Evolutionary conservation across 805 yeast genomes (phyloP).

Genomic region (Yarrowia sp.): DNA sequence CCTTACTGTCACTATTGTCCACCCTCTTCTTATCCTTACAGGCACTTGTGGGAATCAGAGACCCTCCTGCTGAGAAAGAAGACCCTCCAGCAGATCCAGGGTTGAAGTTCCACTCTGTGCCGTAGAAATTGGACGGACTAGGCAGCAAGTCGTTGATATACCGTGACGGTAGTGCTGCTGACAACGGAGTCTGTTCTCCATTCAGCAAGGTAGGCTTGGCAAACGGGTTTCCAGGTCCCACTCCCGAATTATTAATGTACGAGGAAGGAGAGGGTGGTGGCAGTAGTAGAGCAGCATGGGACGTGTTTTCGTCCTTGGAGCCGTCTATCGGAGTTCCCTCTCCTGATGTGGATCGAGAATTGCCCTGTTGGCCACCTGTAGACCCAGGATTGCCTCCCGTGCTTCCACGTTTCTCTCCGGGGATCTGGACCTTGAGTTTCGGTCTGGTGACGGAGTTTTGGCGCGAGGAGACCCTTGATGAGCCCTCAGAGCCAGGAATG

Average conservation of each 20-base stretch:
- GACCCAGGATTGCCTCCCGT: conserved; percentile 36
- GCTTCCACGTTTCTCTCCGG: conserved; percentile 39
- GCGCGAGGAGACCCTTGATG: conserved; percentile 40
- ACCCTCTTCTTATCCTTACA: conserved; percentile 28
- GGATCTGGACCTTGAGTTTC: conserved; percentile 40
- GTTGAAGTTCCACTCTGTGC: conserved; percentile 61
- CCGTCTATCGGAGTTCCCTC: conserved; percentile 30
- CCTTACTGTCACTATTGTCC: conserved; percentile 11
- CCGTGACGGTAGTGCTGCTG: conserved; percentile 72
- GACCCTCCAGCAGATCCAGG: conserved; percentile 45
- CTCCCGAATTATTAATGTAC: conserved; percentile 44
- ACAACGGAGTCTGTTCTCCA: conserved; percentile 73
- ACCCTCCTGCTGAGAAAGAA: conserved; percentile 35
- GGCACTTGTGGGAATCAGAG: conserved; percentile 32
- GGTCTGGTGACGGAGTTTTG: conserved; percentile 39
- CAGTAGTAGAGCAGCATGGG: conserved; percentile 44
- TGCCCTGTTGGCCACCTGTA: conserved; percentile 35
- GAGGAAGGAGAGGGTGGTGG: conserved; percentile 51
- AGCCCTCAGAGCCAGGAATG: conserved; percentile 39
- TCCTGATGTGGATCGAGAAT: conserved; percentile 13
- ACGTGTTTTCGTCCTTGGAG: conserved; percentile 11
- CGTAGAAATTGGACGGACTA: conserved; percentile 79
- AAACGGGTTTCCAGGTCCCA: conserved; percentile 51
- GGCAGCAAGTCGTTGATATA: conserved; percentile 77
- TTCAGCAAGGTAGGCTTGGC: conserved; percentile 47